phyloP scores from a whole-genome alignment of 176 grass and related monocot genomes.

The Triticum urartu region DNA sequence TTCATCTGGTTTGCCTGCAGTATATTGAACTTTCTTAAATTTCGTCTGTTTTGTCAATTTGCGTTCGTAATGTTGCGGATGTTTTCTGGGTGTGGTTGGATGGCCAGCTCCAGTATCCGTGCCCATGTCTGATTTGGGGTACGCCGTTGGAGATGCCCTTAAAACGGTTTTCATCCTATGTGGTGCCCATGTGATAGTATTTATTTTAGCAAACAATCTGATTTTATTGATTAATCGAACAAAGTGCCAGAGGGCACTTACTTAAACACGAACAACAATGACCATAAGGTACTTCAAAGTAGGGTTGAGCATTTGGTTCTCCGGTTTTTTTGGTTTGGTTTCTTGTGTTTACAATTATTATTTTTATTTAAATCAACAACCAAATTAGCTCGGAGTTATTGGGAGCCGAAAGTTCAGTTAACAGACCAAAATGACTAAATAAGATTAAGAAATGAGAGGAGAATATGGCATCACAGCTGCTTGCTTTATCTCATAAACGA shows the following conservation, averaged over 20 bases:
- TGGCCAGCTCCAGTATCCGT: too few species aligned
- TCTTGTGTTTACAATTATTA: neutral
- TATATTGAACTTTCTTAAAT: too few species aligned
- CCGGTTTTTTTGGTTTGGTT: neutral
- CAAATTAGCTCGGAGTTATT: neutral
- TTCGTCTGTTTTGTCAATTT: too few species aligned
- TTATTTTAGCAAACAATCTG: neutral
- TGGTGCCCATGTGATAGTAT: neutral
- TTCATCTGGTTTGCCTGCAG: too few species aligned
- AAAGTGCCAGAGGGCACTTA: neutral
- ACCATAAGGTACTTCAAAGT: neutral
- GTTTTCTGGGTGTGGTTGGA: too few species aligned
- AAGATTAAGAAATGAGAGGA: constrained; percentile 5
- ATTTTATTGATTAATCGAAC: neutral
- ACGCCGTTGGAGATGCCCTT: too few species aligned
- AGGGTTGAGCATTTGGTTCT: neutral
- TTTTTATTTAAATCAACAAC: neutral
- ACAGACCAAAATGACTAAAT: neutral
- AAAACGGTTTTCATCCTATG: neutral
- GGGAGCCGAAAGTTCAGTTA: neutral
- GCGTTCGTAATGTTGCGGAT: too few species aligned
- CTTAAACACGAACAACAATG: neutral
- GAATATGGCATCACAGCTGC: neutral
- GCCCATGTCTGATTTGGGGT: too few species aligned
- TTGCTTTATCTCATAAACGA: neutral